Evolutionary conservation across 2,329 filamentous ascomycete species (phyloP).

Genomic region (Exophiala oligosperma): DNA sequence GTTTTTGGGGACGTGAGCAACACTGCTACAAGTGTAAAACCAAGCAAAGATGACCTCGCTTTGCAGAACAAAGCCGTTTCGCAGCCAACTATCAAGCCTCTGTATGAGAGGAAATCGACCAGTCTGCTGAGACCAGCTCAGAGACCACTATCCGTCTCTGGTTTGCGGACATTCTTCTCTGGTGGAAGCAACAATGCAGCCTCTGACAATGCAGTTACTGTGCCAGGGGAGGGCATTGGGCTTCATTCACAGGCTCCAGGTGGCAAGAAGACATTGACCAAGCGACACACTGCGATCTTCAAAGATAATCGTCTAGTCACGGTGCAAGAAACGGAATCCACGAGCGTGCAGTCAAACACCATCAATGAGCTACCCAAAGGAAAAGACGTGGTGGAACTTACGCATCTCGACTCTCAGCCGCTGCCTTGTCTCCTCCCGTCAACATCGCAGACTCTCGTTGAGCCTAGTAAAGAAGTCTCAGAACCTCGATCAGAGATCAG

Average conservation of each 20-base stretch:
- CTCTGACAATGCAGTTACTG: slow-evolving; percentile 26
- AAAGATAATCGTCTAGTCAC: slow-evolving; percentile 47
- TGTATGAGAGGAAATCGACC: slow-evolving; percentile 46
- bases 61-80: slow-evolving; percentile 49
- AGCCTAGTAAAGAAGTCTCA: slow-evolving; percentile 27
- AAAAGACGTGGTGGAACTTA: not conserved
- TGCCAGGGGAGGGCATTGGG: slow-evolving; percentile 33
- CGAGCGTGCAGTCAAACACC: slow-evolving; percentile 17
- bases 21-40: slow-evolving; percentile 44
- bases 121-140: slow-evolving; percentile 62
- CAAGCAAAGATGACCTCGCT: slow-evolving; percentile 58
- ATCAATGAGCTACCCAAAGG: slow-evolving; percentile 1
- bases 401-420: slow-evolving; percentile 30
- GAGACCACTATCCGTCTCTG: slow-evolving; percentile 50
- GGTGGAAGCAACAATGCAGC: slow-evolving; percentile 28
- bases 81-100: slow-evolving; percentile 29
- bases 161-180: slow-evolving; percentile 40
- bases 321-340: slow-evolving; percentile 28
- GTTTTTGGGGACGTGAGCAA: slow-evolving; percentile 85
- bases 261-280: slow-evolving; percentile 50
- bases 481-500: slow-evolving; percentile 24
- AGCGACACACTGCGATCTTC: slow-evolving; percentile 56
- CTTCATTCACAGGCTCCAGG: slow-evolving; percentile 32
- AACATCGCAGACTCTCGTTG: slow-evolving; percentile 18
- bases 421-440: slow-evolving; percentile 14